A percentile compares a stretch with the other conserved stretches of the same genome.
These are phyloP conservation scores for Myochromella boudieri DNA, from an alignment of 768 basidiomycete species.

Conservation along the genomic window DNA sequence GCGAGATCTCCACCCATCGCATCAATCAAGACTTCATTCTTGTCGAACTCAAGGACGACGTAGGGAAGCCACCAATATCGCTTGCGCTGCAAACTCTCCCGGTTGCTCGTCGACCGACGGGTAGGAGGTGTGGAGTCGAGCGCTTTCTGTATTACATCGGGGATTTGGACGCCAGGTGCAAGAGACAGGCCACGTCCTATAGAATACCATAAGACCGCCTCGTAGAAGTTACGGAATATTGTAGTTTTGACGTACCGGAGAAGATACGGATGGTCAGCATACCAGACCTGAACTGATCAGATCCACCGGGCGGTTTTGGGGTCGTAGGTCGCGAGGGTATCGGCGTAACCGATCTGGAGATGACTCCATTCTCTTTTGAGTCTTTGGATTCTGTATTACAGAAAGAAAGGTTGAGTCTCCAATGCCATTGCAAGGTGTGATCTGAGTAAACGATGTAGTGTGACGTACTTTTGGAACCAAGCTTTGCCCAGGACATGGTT, in stretches of 20 bases:
- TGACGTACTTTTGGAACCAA: constrained; percentile 39
- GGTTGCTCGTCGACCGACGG: constrained; percentile 64
- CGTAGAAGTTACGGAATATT: background rate
- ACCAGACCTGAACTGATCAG: constrained; percentile 78
- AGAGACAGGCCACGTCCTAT: constrained; percentile 80
- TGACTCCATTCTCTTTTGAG: constrained; percentile 63
- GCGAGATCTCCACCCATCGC: constrained; percentile 92
- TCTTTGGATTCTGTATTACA: constrained; percentile 62
- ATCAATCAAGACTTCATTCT: constrained; percentile 96
- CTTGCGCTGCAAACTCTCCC: constrained; percentile 90
- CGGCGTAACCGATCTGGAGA: constrained; percentile 79
- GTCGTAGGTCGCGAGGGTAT: constrained; percentile 82
- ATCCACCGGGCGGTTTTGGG: constrained; percentile 55
- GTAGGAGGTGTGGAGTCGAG: constrained; percentile 59
- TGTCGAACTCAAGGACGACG: constrained; percentile 96
- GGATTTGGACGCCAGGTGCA: constrained; percentile 75
- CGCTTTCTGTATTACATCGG: constrained; percentile 82
- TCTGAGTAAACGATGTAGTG: background rate
- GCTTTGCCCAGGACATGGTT: constrained; percentile 58
- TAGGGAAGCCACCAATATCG: constrained; percentile 97
- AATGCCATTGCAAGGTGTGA: background rate
- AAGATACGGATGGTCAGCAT: constrained; percentile 96
- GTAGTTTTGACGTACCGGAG: constrained; percentile 58
- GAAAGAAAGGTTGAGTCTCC: constrained; percentile 1
- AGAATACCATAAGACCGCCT: constrained; percentile 3